phyloP scores from a whole-genome alignment of 768 basidiomycete genomes.

The Kondoa subrosea region DNA sequence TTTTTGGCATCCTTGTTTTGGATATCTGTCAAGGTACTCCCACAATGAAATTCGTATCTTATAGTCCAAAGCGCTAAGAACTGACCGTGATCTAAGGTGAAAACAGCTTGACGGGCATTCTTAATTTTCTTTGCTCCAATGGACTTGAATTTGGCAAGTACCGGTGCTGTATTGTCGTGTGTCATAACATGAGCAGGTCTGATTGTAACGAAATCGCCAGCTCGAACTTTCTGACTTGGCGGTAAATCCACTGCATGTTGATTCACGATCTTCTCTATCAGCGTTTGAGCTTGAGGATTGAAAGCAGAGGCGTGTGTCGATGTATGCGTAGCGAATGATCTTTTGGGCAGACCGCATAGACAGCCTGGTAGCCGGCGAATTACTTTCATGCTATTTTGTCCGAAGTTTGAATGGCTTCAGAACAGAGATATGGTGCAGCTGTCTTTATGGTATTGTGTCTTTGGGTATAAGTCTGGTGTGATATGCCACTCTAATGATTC shows the following conservation, averaged over 20 bases:
- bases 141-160: constrained; percentile 95
- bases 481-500: too few relatives aligned
- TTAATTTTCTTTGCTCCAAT: constrained; percentile 75
- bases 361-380: neutral
- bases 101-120: constrained; percentile 69
- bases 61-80: too few relatives aligned
- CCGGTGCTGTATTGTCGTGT: constrained; percentile 94
- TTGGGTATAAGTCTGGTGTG: too few relatives aligned
- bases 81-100: constrained; percentile 93
- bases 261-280: constrained; percentile 95
- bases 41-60: too few relatives aligned
- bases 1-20: constrained; percentile 85
- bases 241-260: constrained; percentile 85
- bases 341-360: neutral
- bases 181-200: constrained; percentile 96
- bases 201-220: constrained; percentile 99
- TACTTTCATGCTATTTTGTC: too few relatives aligned
- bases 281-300: constrained; percentile 44
- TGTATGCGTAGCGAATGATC: constrained; percentile 11
- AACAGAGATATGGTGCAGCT: too few relatives aligned
- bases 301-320: constrained; percentile 9
- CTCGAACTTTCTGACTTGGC: constrained; percentile 57
- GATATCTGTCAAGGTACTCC: too few relatives aligned
- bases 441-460: too few relatives aligned
- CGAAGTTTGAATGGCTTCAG: too few relatives aligned